Base-by-base conservation (phyloP, 139 green algal species). In the Chlorella sp. region DNA sequence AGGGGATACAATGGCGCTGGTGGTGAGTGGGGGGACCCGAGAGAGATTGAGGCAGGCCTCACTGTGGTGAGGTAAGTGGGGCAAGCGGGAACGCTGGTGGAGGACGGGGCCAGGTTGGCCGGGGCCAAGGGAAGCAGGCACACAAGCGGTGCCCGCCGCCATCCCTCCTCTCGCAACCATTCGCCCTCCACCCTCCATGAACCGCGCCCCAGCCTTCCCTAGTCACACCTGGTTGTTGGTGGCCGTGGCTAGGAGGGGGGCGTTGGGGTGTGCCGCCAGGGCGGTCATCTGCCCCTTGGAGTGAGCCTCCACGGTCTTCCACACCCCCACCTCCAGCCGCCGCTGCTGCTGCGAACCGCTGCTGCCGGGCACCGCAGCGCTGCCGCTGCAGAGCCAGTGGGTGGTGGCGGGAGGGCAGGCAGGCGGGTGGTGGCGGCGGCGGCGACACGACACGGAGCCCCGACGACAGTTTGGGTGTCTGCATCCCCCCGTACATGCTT, bases 181-280 rank as follows among this genome's bases (percentile, higher is more conserved):
- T 48, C n/a, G 11, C 32, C n/a, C n/a, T n/a, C n/a, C n/a, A n/a
- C n/a, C n/a, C n/a, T n/a, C 48, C 48, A 57, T 57, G 48, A 5
- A 57, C 48, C n/a, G 64, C 64, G 2, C 30, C 39, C 57, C 93
- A 5, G 9, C 93, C 89, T 97, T 90, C 89, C 93, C 48, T 11
- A 7, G 42, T 5, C 73, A 22, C 66, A 97, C 96, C 87, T 97
- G 94, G 34, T 89, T 93, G 22, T 89, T 83, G 61, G 95, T 95
- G 53, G 89, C 95, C 1, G 95, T 98, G 5, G 97, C 97, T 53
- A 99, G 89, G 30, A 99, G 92, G 12, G 95, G 95, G 1, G 96
- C 96, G 84, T 96, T 88, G 26, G 88, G 87, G 90, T 99, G 97
- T 11, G 94, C 95, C 4, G 95, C 93, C 81, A 99, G 89, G 5